Base-by-base conservation (phyloP, 2,329 filamentous ascomycete species). In the Trichophaea hybrida region DNA sequence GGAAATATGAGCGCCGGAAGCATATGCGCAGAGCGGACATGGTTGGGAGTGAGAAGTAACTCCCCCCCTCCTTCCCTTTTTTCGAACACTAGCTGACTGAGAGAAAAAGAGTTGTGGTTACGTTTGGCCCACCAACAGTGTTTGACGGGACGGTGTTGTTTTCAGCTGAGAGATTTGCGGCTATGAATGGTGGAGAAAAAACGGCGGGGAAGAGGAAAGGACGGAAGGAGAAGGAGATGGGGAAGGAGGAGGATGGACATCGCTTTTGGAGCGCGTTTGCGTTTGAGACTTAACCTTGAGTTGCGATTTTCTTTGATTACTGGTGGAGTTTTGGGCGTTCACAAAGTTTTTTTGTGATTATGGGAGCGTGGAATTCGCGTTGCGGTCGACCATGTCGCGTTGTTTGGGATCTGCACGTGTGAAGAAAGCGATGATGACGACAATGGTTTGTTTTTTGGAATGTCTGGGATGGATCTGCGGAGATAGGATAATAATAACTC, bases 201-300 rank as follows among this genome's bases (percentile, higher is more conserved):
- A 58, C 52, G 33, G 40, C 35, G 10, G 31, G 43, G 37, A 44
- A 57, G 49, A 49, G 58, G 15, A 60, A 53, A 37, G 24, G 17
- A 17, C 48, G 31, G 12, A 15, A 51, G n/a, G 12, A 13, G 15
- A 24, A 5, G 13, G 13, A 32, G 15, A 51, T 13, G 10, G 13
- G 15, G 13, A 15, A 15, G n/a, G 31, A 51, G 51, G 5, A 17
- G 8, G 24, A 35, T 12, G 51, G 51, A n/a, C 61, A 61, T 52
- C 44, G 55, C 12, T 63, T 63, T 50, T 63, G 61, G 61, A 59
- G 61, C 13, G 55, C 61, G 32, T 61, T 62, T 33, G 55, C 59
- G 24, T 61, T 60, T 48, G 57, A 59, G 10, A 54, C 59, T 46
- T 46, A 46, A 12, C n/a, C 40, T 6, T 46, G 40, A 24, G 24